A percentile compares a stretch with the other conserved stretches of the same genome.
Conservation (phyloP, 805 yeast genomes). For the Lipomyces sp. region DNA sequence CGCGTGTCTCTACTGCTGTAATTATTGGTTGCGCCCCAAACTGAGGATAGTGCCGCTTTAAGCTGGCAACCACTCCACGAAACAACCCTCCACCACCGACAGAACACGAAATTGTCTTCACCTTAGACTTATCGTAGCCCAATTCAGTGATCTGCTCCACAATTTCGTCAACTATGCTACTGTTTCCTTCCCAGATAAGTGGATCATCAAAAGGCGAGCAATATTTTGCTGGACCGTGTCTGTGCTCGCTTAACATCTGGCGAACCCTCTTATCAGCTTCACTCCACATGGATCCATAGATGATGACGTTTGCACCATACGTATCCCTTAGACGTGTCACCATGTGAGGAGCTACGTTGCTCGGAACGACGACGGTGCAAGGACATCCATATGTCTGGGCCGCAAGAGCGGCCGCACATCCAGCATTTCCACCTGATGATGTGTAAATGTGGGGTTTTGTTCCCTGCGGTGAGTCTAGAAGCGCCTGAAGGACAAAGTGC, state of each 20-base stretch:
- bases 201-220: conserved; percentile 95
- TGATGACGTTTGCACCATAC: conserved; percentile 59
- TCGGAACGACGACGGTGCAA: conserved; percentile 69
- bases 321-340: conserved; percentile 50
- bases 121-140: conserved; percentile 45
- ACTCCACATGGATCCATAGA: conserved; percentile 75
- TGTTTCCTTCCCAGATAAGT: conserved; percentile 92
- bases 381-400: conserved; percentile 64
- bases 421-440: conserved; percentile 96
- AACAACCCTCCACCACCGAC: conserved; percentile 97
- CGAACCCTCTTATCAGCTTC: conserved; percentile 77
- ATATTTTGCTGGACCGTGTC: conserved; percentile 80
- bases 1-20: conserved; percentile 64
- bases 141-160: conserved; percentile 74
- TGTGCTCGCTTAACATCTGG: conserved; percentile 70
- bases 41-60: conserved; percentile 59
- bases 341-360: conserved; percentile 53
- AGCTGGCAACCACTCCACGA: conserved; percentile 83
- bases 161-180: conserved; percentile 87
- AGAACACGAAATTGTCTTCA: conserved; percentile 85
- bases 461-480: conserved; percentile 32
- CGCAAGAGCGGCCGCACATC: conserved; percentile 92
- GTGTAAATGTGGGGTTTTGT: conserved; percentile 60
- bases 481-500: conserved; percentile 66
- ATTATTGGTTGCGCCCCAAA: conserved; percentile 42